These are phyloP conservation scores for Paraphaeosphaeria minitans DNA, from an alignment of 2,329 filamentous ascomycete genomes.

Conservation along the genomic window DNA sequence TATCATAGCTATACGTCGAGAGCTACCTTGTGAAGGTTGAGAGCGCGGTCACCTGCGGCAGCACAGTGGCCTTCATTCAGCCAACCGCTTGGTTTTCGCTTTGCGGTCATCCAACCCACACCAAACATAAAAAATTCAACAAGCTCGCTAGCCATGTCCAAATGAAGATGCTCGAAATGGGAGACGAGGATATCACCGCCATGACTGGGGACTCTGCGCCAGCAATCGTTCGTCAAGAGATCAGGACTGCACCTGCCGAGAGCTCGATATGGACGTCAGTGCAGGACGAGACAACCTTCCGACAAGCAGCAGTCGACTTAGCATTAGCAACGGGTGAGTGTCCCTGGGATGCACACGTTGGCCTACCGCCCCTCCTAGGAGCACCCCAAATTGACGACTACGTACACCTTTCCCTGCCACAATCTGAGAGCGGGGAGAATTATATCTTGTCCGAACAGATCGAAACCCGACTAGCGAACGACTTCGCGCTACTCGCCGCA, in stretches of 20 bases:
- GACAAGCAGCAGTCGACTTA: background rate
- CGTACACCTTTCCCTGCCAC: background rate
- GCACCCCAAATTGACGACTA: background rate
- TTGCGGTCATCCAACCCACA: background rate
- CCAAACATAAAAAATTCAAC: background rate
- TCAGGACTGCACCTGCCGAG: background rate
- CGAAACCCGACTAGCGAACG: background rate
- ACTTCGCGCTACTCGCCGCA: background rate
- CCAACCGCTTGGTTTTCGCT: background rate
- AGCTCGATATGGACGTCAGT: background rate
- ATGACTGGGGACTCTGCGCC: background rate
- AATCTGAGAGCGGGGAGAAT: background rate
- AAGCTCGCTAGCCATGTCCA: too few relatives aligned
- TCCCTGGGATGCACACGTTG: background rate
- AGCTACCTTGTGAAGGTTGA: background rate
- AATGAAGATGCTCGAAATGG: background rate
- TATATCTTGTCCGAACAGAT: background rate
- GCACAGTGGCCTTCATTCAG: background rate
- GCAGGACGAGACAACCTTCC: background rate
- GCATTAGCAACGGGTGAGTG: background rate
- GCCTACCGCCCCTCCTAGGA: background rate
- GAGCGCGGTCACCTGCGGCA: background rate
- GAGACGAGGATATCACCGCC: background rate
- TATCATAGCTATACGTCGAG: background rate
- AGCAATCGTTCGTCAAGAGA: background rate